Percentiles rank a stretch among this genome's conserved stretches.
These are phyloP conservation scores for Paulownia fortunei DNA, from an alignment of 257 asterid species.

Conservation along the genomic window DNA sequence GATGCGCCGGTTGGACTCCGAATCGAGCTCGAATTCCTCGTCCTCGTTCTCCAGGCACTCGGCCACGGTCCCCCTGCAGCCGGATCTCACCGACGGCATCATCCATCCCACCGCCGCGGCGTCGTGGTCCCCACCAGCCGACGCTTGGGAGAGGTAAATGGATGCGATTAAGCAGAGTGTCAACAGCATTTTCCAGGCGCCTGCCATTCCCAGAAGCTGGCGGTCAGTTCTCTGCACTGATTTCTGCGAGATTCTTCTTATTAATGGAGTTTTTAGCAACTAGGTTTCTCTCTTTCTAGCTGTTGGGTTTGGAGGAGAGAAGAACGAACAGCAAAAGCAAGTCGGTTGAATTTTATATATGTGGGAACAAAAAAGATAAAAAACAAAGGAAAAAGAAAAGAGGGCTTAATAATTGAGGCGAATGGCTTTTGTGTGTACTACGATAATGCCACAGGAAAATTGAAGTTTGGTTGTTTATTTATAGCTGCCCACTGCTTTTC, in stretches of 20 bases:
- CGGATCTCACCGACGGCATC: constrained; percentile 65
- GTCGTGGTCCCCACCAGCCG: constrained; percentile 57
- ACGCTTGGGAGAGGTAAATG: constrained; percentile 32
- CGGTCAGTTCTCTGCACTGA: constrained; percentile 8
- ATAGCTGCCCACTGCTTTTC: background rate
- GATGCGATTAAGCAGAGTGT: constrained; percentile 35
- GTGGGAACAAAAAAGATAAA: background rate
- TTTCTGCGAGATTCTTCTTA: constrained; percentile 6
- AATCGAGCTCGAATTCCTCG: constrained; percentile 76
- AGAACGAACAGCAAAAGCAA: constrained; percentile 5
- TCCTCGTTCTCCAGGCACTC: constrained; percentile 62
- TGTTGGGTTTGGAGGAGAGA: constrained; percentile 3
- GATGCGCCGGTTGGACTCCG: constrained; percentile 80
- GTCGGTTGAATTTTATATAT: constrained; percentile 20
- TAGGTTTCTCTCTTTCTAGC: constrained; percentile 18
- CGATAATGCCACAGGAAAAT: constrained; percentile 8
- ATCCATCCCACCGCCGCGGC: constrained; percentile 52
- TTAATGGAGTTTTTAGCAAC: background rate
- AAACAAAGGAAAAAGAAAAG: background rate
- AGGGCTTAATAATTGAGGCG: constrained; percentile 29
- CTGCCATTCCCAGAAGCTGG: constrained; percentile 33
- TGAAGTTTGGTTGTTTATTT: background rate
- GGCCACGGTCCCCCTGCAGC: constrained; percentile 60
- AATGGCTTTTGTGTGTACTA: background rate
- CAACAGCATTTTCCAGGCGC: constrained; percentile 28